Evolutionary conservation across 2,329 filamentous ascomycete species (phyloP).

Genomic region (Colletotrichum echinochloae): DNA sequence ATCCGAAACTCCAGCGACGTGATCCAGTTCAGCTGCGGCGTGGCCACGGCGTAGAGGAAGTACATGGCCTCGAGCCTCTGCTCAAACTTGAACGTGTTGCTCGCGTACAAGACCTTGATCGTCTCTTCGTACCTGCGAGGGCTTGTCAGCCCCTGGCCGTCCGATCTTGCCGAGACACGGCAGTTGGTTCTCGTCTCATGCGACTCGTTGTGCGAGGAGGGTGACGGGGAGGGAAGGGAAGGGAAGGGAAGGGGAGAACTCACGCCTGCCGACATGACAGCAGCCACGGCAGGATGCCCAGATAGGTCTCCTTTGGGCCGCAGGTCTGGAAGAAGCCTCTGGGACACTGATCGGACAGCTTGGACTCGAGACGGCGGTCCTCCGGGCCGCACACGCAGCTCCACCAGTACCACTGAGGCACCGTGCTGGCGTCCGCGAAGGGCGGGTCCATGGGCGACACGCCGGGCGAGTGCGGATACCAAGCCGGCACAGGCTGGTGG

Average conservation of each 20-base stretch:
- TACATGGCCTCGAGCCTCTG: constrained; percentile 40
- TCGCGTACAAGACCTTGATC: constrained; percentile 38
- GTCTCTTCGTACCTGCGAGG: constrained; percentile 40
- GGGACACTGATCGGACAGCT: constrained; percentile 37
- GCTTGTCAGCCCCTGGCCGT: constrained; percentile 14
- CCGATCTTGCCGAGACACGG: neutral
- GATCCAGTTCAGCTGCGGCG: constrained; percentile 34
- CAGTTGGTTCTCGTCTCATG: constrained; percentile 13
- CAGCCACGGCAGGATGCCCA: constrained; percentile 38
- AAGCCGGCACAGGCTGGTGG: constrained; percentile 37
- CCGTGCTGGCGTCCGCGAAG: constrained; percentile 28
- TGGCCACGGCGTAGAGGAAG: constrained; percentile 26
- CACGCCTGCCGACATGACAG: constrained; percentile 39
- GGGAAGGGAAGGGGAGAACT: too few relatives aligned
- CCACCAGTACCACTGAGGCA: constrained; percentile 42
- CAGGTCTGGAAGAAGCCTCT: constrained; percentile 39
- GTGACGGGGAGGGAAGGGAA: too few relatives aligned
- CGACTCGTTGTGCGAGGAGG: neutral
- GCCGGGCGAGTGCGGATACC: constrained; percentile 39
- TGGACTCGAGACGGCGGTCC: constrained; percentile 33
- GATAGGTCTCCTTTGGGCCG: constrained; percentile 33
- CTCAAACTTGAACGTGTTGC: constrained; percentile 41
- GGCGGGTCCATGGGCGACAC: constrained; percentile 39
- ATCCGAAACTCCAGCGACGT: constrained; percentile 41
- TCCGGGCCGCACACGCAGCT: constrained; percentile 41